Base-by-base conservation (phyloP, 305 asterid genomes). In the Fraxinus sp. region DNA sequence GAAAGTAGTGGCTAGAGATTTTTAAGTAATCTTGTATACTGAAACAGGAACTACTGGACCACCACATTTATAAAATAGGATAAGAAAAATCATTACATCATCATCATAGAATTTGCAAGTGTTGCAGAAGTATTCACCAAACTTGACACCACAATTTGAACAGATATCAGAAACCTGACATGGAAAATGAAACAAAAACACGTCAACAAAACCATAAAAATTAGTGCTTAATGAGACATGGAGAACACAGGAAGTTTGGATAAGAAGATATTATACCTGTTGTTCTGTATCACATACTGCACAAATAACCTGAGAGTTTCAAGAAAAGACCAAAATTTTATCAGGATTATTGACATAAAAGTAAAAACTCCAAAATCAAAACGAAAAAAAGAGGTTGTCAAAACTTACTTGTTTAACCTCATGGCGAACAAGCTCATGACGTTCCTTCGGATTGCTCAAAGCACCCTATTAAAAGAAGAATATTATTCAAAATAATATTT, bases 31-130 rank as follows among this genome's bases (percentile, higher is more conserved):
- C n/a, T 26, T 68, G 16, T 28, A 1, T 68, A 68, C 4, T 30
- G 37, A 68, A 68, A 68, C 75, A 68, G n/a, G 7, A 39, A 68
- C 7, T 11, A 28, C 16, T 26, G 18, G 20, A 4, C 9, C 24
- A 24, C 18, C 20, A 68, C 18, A 4, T 68, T 20, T 62, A 22
- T 39, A 39, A 77, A 78, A 55, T 9, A 39, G 78, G 55, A 32
- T 18, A 64, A 82, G 81, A 41, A 70, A 81, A 79, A 55, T 62
- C 33, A 88, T 90, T 91, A 95, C 99, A 73, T 94, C 95, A 80
- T 95, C 99, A 52, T 95, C 99, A 68, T 88, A 92, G 88, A 96
- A 94, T 81, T 87, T 93, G 89, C 99, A 95, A 85, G 89, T 91
- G 71, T 85, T 46, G 83, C 98, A 95, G 91, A 92, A 95, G 88